Evolutionary conservation across 2,329 filamentous ascomycete species (phyloP), one percentile per base, ranked within the genome.

Genomic region (Fusarium sulawesiense): DNA sequence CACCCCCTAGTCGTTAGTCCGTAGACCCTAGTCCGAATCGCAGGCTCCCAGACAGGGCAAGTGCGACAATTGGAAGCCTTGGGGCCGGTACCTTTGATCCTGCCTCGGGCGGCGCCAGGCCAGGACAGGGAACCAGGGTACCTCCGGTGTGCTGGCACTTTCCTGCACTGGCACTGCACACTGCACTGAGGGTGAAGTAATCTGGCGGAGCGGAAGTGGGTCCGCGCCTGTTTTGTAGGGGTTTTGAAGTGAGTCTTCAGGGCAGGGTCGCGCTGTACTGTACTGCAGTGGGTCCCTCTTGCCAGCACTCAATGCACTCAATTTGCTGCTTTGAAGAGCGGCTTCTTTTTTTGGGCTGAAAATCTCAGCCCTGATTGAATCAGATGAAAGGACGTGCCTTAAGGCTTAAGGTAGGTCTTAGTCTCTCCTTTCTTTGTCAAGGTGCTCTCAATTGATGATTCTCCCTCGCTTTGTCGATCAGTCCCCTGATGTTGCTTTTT

Each of bases 201-300:
- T 71, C 67, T 74, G 63, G 72, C 69, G 72, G 71, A 66, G 68
- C 64, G 64, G 54, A 48, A 56, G 62, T 60, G 68, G 70, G 67
- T 46, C 32, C 54, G n/a, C 53, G 59, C 27, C 40, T 16, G 56
- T 48, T 54, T 53, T 69, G 27, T 72, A 66, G 56, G 51, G 63
- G 55, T 55, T 58, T 60, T 55, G 41, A 27, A 67, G 44, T 53
- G 59, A 50, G 49, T 54, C 62, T 46, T 56, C 48, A 69, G 62
- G 61, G 65, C 60, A 54, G 59, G 57, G 49, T 58, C 53, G 60
- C 18, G 29, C 44, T 53, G 23, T 29, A 27, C 37, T n/a, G 34
- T 53, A 27, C 25, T n/a, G 23, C 14, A 11, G 49, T 53, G 49
- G 49, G 25, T 21, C 34, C 49, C 12, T 12, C 32, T 12, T n/a